Percentiles rank a stretch among this genome's conserved stretches.
Conservation (phyloP, 176 grass and related monocot species). For the Phyllostachys edulis region DNA sequence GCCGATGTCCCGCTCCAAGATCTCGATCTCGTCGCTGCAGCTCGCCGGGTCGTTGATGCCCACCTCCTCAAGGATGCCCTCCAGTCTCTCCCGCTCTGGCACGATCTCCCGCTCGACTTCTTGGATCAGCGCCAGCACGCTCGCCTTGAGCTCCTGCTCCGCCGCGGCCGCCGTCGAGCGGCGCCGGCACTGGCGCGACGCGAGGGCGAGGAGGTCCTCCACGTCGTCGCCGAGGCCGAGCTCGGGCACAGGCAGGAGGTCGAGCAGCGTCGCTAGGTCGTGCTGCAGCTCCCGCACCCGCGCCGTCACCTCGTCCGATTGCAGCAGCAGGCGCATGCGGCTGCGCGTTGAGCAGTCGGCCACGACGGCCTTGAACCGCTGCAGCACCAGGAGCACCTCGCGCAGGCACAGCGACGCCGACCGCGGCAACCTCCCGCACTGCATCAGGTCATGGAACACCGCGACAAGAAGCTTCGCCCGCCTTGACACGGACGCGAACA, state of each 20-base stretch:
- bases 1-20: constrained; percentile 82
- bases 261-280: constrained; percentile 82
- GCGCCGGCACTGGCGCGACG: constrained; percentile 62
- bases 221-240: constrained; percentile 70
- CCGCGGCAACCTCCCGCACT: constrained; percentile 23
- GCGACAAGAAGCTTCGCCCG: constrained; percentile 52
- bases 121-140: constrained; percentile 66
- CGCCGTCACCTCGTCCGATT: constrained; percentile 53
- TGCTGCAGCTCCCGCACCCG: constrained; percentile 66
- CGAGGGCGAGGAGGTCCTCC: constrained; percentile 59
- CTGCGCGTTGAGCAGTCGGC: constrained; percentile 64
- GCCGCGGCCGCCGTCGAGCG: not conserved
- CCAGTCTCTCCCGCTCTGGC: constrained; percentile 53
- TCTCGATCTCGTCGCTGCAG: constrained; percentile 89
- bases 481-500: constrained; percentile 51
- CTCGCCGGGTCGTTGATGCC: constrained; percentile 64
- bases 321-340: constrained; percentile 66
- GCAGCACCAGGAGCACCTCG: constrained; percentile 75
- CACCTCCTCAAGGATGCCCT: constrained; percentile 62
- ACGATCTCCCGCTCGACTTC: constrained; percentile 78
- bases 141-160: constrained; percentile 41
- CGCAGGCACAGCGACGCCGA: constrained; percentile 76
- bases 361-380: constrained; percentile 77
- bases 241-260: constrained; percentile 59
- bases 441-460: constrained; percentile 69